These are phyloP conservation scores for Suhomyces faveliae DNA, from an alignment of 805 yeast genomes.

Conservation along the genomic window DNA sequence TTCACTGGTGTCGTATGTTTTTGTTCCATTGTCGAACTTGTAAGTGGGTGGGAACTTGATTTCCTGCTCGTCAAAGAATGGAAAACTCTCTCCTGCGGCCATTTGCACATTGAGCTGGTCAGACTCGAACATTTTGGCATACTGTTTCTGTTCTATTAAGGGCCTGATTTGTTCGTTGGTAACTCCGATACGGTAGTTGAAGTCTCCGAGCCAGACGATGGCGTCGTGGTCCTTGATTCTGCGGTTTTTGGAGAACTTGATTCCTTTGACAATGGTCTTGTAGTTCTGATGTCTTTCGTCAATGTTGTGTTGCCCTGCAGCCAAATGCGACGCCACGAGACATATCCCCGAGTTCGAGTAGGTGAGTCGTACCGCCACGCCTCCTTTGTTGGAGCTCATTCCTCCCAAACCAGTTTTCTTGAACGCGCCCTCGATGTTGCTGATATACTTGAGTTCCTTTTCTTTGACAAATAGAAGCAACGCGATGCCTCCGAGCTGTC, in stretches of 20 bases:
- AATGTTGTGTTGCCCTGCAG: conserved; percentile 83
- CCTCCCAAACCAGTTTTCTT: conserved; percentile 96
- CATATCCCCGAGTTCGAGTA: conserved; percentile 71
- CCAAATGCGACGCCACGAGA: conserved; percentile 82
- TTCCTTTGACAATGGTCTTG: conserved; percentile 69
- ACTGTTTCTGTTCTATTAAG: conserved; percentile 46
- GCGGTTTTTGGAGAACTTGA: conserved; percentile 56
- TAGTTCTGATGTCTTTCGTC: conserved; percentile 87
- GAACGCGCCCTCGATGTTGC: conserved; percentile 64
- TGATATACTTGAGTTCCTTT: conserved; percentile 48
- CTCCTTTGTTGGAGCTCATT: conserved; percentile 80
- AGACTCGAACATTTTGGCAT: conserved; percentile 51
- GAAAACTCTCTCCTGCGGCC: conserved; percentile 70
- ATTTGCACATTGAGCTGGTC: conserved; percentile 84
- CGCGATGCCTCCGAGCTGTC: conserved; percentile 84
- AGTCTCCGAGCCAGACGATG: conserved; percentile 92
- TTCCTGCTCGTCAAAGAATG: conserved; percentile 74
- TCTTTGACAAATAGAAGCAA: conserved; percentile 65
- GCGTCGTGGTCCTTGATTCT: conserved; percentile 80
- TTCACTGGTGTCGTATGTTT: conserved; percentile 81
- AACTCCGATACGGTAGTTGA: conserved; percentile 76
- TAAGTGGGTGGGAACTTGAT: conserved; percentile 86
- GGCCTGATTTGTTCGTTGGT: conserved; percentile 72
- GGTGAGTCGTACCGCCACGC: conserved; percentile 65
- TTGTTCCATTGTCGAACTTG: conserved; percentile 84